Evolutionary conservation across 306 rosid species (phyloP).

Genomic region (Pyrus bretschneideri): DNA sequence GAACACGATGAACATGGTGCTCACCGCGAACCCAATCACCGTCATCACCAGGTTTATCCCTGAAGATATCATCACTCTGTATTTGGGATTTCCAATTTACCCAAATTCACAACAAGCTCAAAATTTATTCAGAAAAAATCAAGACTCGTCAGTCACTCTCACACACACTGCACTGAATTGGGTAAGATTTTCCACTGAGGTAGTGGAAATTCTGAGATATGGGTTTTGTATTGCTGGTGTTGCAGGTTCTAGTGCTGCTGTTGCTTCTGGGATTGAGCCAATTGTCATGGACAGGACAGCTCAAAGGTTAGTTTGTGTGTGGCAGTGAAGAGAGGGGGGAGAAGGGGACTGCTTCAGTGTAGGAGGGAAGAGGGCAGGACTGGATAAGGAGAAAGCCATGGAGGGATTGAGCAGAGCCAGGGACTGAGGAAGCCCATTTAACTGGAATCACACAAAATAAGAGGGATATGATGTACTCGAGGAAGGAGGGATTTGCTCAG

Average conservation of each 20-base stretch:
- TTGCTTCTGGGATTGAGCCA: background rate
- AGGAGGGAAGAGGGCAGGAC: constrained; percentile 13
- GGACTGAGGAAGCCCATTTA: constrained; percentile 4
- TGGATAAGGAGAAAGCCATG: constrained; percentile 25
- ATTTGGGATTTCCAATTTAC: background rate
- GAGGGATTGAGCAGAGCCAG: constrained; percentile 11
- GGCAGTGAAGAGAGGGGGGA: background rate
- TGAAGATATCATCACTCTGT: constrained; percentile 55
- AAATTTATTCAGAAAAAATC: background rate
- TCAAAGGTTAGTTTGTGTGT: background rate
- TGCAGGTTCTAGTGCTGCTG: background rate
- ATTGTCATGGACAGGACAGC: constrained; percentile 3
- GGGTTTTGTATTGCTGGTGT: background rate
- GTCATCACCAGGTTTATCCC: constrained; percentile 92
- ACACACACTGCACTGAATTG: background rate
- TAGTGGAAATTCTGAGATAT: background rate
- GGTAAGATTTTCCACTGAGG: background rate
- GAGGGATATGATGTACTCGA: background rate
- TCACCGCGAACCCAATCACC: constrained; percentile 88
- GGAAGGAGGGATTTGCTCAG: background rate
- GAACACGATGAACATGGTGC: constrained; percentile 88
- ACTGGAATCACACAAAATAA: background rate
- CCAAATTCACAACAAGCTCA: constrained; percentile 8
- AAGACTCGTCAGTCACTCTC: background rate
- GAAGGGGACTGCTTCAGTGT: constrained; percentile 14